These are phyloP conservation scores for Blastobotrys malaysiensis DNA, from an alignment of 1,139 yeast species.

Conservation along the genomic window DNA sequence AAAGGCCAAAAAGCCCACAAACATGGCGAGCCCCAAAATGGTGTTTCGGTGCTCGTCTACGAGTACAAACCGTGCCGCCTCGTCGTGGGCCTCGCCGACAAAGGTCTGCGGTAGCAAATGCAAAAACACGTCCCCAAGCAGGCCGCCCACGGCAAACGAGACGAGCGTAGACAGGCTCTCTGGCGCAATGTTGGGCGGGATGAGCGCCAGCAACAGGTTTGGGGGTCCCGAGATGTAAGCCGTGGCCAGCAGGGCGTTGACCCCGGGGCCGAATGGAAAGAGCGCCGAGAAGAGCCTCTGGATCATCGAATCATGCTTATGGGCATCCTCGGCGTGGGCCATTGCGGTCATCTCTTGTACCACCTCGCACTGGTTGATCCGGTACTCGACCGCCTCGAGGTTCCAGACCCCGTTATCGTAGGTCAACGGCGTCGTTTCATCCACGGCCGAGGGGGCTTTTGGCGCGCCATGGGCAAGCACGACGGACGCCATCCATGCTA, in stretches of 20 bases:
- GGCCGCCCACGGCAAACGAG: constrained; percentile 65
- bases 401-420: constrained; percentile 40
- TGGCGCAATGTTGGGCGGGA: constrained; percentile 47
- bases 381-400: constrained; percentile 28
- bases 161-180: constrained; percentile 46
- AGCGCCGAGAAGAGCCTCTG: constrained; percentile 27
- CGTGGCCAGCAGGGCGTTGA: constrained; percentile 58
- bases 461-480: neutral
- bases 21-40: constrained; percentile 47
- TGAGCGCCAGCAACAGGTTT: constrained; percentile 45
- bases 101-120: constrained; percentile 62
- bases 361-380: constrained; percentile 33
- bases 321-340: constrained; percentile 16
- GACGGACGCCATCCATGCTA: neutral
- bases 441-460: neutral
- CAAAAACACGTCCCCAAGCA: constrained; percentile 62
- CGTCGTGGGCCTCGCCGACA: constrained; percentile 45
- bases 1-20: constrained; percentile 52
- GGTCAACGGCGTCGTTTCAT: constrained; percentile 14
- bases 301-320: constrained; percentile 28
- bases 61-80: constrained; percentile 38
- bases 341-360: constrained; percentile 34
- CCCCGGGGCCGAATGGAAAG: constrained; percentile 52
- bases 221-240: constrained; percentile 59
- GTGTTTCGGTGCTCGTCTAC: constrained; percentile 47